Conservation (phyloP, 495 filamentous ascomycete species). For the Penicillium lividum region DNA sequence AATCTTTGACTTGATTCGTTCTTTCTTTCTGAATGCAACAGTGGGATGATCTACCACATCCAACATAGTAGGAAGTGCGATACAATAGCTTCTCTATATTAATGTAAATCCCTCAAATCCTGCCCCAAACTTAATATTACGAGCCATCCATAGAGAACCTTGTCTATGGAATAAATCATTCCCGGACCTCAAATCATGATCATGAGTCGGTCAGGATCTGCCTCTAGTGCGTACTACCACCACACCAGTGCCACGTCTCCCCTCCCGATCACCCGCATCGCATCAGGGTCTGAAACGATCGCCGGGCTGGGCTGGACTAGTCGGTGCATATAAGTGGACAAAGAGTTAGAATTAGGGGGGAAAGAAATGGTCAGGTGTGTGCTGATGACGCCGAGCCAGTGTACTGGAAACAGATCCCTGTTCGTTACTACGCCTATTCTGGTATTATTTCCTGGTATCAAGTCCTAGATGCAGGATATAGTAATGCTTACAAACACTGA, state of each 20-base stretch:
- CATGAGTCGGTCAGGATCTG: conserved; percentile 22
- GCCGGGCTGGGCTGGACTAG: conserved; percentile 2
- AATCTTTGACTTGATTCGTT: background rate
- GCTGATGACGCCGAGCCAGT: background rate
- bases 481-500: conserved; percentile 8
- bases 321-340: background rate
- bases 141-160: background rate
- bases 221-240: conserved; percentile 3
- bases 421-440: conserved; percentile 2
- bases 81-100: background rate
- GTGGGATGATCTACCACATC: conserved; percentile 25
- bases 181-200: conserved; percentile 22
- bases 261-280: conserved; percentile 2
- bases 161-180: conserved; percentile 20
- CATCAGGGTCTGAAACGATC: conserved; percentile 20
- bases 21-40: conserved; percentile 19
- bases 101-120: background rate
- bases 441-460: conserved; percentile 2
- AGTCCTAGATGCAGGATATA: conserved; percentile 3
- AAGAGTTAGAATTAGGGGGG: background rate
- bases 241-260: background rate
- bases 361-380: too few species aligned
- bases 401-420: background rate
- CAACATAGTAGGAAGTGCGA: background rate
- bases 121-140: background rate